These are phyloP conservation scores for Cladorrhinum sp. DNA, from an alignment of 2,329 filamentous ascomycete species.

Conservation along the genomic window DNA sequence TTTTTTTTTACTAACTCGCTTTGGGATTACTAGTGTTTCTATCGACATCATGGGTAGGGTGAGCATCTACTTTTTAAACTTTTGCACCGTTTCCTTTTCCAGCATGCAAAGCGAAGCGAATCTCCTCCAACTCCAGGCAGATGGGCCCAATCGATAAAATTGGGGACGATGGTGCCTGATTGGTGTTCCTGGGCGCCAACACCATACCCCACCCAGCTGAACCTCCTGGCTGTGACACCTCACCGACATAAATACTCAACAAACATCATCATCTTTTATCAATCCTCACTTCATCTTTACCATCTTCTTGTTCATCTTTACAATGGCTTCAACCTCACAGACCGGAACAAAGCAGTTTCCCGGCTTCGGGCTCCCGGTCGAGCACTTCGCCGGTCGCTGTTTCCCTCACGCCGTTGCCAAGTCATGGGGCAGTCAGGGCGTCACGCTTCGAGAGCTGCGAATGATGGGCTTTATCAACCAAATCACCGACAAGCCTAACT, in stretches of 20 bases:
- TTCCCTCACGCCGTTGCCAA: not conserved
- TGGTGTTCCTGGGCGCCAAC: not conserved
- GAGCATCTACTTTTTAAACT: not conserved
- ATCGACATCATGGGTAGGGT: too few species aligned
- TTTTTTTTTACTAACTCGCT: too few species aligned
- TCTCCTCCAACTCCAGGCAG: not conserved
- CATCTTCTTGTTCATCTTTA: not conserved
- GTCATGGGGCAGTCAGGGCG: not conserved
- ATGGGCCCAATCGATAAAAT: not conserved
- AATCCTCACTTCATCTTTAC: not conserved
- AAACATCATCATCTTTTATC: not conserved
- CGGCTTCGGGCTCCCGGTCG: not conserved
- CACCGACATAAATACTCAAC: not conserved
- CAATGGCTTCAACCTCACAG: not conserved
- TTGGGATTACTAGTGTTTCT: too few species aligned
- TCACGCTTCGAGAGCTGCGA: not conserved
- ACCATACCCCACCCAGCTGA: not conserved
- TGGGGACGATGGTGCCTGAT: not conserved
- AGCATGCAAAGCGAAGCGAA: not conserved
- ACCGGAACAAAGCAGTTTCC: not conserved
- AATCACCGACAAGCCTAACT: conserved; percentile 28
- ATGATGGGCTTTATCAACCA: conserved; percentile 13
- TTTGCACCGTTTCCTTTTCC: not conserved
- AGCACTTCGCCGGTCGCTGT: not conserved
- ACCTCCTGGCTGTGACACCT: not conserved